Conservation (phyloP, 2,329 filamentous ascomycete genomes). For the Penicillium janthinellum region DNA sequence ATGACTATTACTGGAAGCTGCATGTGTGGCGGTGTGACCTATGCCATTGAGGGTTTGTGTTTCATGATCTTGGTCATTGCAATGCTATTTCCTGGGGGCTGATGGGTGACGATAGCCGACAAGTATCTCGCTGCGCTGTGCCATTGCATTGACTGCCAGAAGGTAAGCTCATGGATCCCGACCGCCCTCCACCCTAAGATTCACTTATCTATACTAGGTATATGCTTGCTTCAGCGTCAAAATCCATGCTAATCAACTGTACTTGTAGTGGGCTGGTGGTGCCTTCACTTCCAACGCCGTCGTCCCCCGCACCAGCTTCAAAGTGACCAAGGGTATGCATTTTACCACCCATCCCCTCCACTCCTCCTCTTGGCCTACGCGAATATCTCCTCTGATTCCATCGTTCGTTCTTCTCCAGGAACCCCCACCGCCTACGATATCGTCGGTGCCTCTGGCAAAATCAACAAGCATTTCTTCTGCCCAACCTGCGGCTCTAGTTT, state of each 20-base stretch:
- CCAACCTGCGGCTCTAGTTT: conserved; percentile 54
- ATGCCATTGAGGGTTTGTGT: conserved; percentile 31
- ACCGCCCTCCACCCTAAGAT: not conserved
- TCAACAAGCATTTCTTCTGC: conserved; percentile 61
- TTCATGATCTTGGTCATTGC: not conserved
- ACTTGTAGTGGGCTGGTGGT: conserved; percentile 52
- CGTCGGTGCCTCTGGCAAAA: conserved; percentile 54
- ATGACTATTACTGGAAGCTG: conserved; percentile 37
- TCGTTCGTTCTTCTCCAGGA: conserved; percentile 33
- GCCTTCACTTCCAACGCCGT: conserved; percentile 59
- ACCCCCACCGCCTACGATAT: conserved; percentile 52
- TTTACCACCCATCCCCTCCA: not conserved
- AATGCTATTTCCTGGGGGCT: not conserved
- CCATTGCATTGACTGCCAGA: conserved; percentile 59
- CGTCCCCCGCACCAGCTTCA: conserved; percentile 51
- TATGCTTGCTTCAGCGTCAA: not conserved
- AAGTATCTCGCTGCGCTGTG: conserved; percentile 51
- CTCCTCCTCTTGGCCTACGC: not conserved
- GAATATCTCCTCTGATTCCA: not conserved
- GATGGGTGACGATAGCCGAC: conserved; percentile 38
- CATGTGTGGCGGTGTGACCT: conserved; percentile 37
- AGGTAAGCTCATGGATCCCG: conserved; percentile 38
- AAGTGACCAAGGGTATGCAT: conserved; percentile 49
- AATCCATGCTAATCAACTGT: not conserved
- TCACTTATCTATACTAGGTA: not conserved